A percentile compares a stretch with the other conserved stretches of the same genome.
Evolutionary conservation across 129 eudicot species (phyloP).

Genomic region (Erigeron canadensis): DNA sequence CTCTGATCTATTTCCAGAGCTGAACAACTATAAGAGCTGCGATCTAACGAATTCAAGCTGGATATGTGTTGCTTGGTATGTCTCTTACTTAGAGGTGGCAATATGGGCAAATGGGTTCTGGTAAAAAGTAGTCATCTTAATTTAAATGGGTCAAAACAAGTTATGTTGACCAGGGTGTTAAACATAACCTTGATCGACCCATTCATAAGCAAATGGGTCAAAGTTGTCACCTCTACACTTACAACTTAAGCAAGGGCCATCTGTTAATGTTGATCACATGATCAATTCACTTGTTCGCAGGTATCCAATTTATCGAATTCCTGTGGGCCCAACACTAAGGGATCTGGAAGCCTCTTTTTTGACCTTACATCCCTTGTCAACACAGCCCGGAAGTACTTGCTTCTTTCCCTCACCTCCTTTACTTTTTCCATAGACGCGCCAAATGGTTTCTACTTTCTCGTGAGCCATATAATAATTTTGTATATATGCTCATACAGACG

Average conservation of each 20-base stretch:
- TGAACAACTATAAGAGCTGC: conserved; percentile 50
- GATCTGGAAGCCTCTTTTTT: conserved; percentile 64
- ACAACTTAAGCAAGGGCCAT: background rate
- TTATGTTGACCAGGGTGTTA: background rate
- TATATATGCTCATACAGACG: conserved; percentile 22
- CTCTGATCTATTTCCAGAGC: conserved; percentile 50
- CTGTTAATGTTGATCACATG: conserved; percentile 1
- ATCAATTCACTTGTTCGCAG: conserved; percentile 16
- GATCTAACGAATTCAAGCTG: conserved; percentile 73
- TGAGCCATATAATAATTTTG: conserved; percentile 6
- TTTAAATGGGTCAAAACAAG: background rate
- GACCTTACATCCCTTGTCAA: conserved; percentile 61
- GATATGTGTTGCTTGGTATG: conserved; percentile 76
- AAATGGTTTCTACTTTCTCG: background rate
- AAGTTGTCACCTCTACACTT: too few species aligned
- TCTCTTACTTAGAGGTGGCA: conserved; percentile 4
- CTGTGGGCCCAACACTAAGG: conserved; percentile 51
- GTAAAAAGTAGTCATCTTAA: background rate
- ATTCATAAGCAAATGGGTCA: too few species aligned
- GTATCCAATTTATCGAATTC: conserved; percentile 68
- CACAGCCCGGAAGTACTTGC: conserved; percentile 42
- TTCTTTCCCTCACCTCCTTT: conserved; percentile 18
- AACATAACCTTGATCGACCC: too few species aligned
- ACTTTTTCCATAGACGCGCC: background rate
- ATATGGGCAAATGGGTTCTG: background rate